Base-by-base conservation (phyloP, 768 basidiomycete genomes). In the Punctularia strigosozonata region DNA sequence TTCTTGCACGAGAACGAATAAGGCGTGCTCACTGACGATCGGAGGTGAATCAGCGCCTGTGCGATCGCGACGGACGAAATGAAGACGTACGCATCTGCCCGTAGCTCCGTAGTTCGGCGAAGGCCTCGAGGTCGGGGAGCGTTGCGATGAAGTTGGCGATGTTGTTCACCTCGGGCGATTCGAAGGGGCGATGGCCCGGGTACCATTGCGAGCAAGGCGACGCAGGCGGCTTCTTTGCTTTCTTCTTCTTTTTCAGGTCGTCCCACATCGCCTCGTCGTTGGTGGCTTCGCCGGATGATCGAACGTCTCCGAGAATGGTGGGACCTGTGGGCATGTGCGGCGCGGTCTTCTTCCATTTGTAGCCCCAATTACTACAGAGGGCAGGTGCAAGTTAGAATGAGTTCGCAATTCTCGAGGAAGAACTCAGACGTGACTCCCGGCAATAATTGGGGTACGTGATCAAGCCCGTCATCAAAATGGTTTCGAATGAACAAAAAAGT, bases 51-150 rank as follows among this genome's bases (percentile, higher is more conserved):
- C 8, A 28, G 26, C 26, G 6, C 42, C 22, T 40, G 31, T 14
- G 30, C 39, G 30, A 37, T 12, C 5, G 23, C 12, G 21, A 20
- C 28, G 30, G 17, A 37, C 26, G 7, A 25, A 35, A n/a, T 17
- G 36, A 26, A 25, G 14, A 67, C 81, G 41, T 48, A 87, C 83
- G 53, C 69, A 87, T 80, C 53, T 89, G 85, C 0, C 86, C 86
- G 50, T 86, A 91, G 47, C 77, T 82, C 45, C 88, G 66, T 37
- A 88, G 53, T 57, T 89, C 85, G 23, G 88, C 42, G 55, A 85
- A 89, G 2, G 66, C 77, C 15, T 69, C 63, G 13, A 85, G 59
- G 43, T 67, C 63, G 5, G 70, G 63, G 8, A 73, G 57, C 5
- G 63, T 64, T 15, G 63, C 61, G 39, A 85, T 61, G 53, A 74